Evolutionary conservation across 1,284 basidiomycete species (phyloP).

Genomic region (Coniophora puteana): DNA sequence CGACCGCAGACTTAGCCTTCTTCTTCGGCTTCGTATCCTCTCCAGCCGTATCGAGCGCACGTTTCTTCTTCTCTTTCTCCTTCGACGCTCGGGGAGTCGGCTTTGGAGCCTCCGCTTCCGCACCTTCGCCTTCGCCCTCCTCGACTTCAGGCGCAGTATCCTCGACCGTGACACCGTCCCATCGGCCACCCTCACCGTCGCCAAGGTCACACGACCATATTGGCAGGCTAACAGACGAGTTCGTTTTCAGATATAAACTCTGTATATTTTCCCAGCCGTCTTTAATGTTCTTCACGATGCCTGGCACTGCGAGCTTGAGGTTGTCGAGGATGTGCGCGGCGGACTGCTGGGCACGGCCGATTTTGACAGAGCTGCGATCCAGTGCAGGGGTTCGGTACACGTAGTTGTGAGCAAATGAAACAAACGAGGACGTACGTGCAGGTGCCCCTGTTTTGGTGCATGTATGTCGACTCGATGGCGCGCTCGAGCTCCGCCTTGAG

Average conservation of each 20-base stretch:
- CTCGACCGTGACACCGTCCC: constrained; percentile 48
- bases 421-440: constrained; percentile 62
- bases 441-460: constrained; percentile 91
- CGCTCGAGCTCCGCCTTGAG: constrained; percentile 88
- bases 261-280: constrained; percentile 93
- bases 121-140: constrained; percentile 43
- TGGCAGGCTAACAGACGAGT: constrained; percentile 79
- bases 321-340: constrained; percentile 78
- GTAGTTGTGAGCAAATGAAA: neutral
- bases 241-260: constrained; percentile 89
- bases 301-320: constrained; percentile 76
- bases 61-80: constrained; percentile 63
- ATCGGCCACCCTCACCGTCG: constrained; percentile 56
- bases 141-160: constrained; percentile 21
- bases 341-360: constrained; percentile 74
- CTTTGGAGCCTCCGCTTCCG: constrained; percentile 88
- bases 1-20: constrained; percentile 54
- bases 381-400: neutral
- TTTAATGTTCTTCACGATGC: constrained; percentile 67
- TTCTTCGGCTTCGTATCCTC: constrained; percentile 61
- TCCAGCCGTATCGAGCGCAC: constrained; percentile 88
- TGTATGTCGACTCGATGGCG: constrained; percentile 90
- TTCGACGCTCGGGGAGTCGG: too few relatives aligned
- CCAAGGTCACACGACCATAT: constrained; percentile 84
- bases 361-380: constrained; percentile 71